phyloP scores from a whole-genome alignment of 495 filamentous ascomycete species.

The Tuber melanosporum region DNA sequence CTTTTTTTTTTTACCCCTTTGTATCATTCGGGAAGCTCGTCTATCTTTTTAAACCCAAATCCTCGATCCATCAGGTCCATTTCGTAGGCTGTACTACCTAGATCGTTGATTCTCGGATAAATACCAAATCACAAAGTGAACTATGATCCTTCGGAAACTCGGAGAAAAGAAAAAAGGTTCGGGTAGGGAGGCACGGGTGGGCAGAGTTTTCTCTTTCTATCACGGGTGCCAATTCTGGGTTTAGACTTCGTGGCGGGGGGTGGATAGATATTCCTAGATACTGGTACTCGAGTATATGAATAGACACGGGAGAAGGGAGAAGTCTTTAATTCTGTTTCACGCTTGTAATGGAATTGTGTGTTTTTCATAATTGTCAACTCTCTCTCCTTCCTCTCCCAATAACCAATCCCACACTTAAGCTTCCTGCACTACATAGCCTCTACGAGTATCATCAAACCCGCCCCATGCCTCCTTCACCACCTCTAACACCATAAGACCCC shows the following conservation, averaged over 20 bases:
- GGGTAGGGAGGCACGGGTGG: not conserved
- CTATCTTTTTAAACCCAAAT: not conserved
- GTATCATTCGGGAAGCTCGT: not conserved
- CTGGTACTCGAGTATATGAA: not conserved
- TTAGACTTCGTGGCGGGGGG: not conserved
- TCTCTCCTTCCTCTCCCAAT: not conserved
- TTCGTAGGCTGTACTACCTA: not conserved
- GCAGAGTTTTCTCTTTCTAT: not conserved
- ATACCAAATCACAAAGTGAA: not conserved
- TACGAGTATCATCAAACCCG: not conserved
- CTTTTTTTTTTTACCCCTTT: not conserved
- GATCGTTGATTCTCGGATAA: slow-evolving; percentile 1
- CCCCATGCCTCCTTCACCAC: not conserved
- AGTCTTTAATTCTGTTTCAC: not conserved
- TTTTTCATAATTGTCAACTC: too few relatives aligned
- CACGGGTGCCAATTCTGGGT: not conserved
- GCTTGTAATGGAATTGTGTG: not conserved
- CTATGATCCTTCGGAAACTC: not conserved
- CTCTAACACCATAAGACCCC: not conserved
- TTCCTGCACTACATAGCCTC: not conserved
- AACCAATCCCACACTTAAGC: not conserved
- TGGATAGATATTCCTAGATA: not conserved
- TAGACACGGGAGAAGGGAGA: not conserved
- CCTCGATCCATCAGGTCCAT: not conserved
- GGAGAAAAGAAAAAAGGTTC: not conserved